Base-by-base conservation (phyloP, 306 rosid genomes). In the Aeschynomene evenia region DNA sequence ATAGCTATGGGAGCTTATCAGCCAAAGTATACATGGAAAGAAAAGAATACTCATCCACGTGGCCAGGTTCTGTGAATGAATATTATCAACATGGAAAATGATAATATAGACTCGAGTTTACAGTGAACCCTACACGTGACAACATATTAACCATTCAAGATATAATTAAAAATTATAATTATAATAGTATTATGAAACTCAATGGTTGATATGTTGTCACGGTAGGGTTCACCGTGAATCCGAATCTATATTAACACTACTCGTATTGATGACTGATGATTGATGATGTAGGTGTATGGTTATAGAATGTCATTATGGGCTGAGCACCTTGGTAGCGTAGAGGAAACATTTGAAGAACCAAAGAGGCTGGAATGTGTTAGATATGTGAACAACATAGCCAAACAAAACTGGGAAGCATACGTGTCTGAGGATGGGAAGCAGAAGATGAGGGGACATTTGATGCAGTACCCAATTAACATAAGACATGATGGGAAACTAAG, bases 1-100 rank as follows among this genome's bases (percentile, higher is more conserved):
- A 80, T 84, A n/a, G 85, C 83, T 1, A 84, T 77, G 79, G 88
- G 83, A 11, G 83, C 88, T 40, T 84, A 80, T 66, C 88, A 80
- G 74, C 85, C 85, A 61, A 70, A 77, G 3, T 70, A 78, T 15
- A 74, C 88, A 37, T 74, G 81, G 83, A 54, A 68, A 52, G 54
- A 61, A 63, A 77, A 74, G 12, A 74, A 43, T 24, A 57, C 75
- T 49, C 81, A 75, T 66, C 83, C 88, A 4, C 85, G 9, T 57
- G 88, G 88, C 58, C 80, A 84, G 88, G 85, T 84, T 54, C 5
- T 28, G 26, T 43, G 56, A 13, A 16, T 15, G n/a, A n/a, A n/a
- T n/a, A n/a, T n/a, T n/a, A 33, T 28, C 11, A 20, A 13, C 10
- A 57, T 57, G 1, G 63, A 12, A 37, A 13, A 36, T 21, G n/a